phyloP scores from a whole-genome alignment of 352 stramenopile species.

The Thraustochytrium striatum region DNA sequence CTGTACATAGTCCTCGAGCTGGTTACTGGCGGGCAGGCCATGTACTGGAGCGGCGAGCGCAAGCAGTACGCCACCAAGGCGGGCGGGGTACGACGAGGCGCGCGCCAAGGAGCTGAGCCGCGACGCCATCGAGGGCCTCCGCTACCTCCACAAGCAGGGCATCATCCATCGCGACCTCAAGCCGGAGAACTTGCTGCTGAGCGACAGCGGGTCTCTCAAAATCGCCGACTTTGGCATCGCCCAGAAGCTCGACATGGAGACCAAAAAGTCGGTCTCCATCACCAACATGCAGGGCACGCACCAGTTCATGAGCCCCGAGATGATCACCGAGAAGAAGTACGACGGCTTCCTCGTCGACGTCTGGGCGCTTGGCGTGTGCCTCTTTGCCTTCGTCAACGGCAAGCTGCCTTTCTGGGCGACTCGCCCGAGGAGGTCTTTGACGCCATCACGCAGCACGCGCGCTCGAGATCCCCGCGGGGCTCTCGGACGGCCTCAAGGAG shows the following conservation, averaged over 20 bases:
- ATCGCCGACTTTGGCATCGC: conserved; percentile 59
- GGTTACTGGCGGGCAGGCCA: conserved; percentile 72
- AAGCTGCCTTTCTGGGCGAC: conserved; percentile 83
- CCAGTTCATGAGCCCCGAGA: conserved; percentile 60
- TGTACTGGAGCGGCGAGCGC: conserved; percentile 56
- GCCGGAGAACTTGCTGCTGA: conserved; percentile 78
- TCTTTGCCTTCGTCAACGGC: conserved; percentile 93
- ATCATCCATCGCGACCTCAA: conserved; percentile 83
- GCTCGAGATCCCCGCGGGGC: conserved; percentile 54
- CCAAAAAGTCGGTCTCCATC: conserved; percentile 28
- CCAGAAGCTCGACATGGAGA: conserved; percentile 42
- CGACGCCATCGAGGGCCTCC: conserved; percentile 62
- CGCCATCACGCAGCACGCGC: conserved; percentile 70
- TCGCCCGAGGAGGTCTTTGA: conserved; percentile 82
- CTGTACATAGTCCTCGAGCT: conserved; percentile 91
- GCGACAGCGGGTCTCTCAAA: conserved; percentile 60
- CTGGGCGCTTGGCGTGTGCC: conserved; percentile 89
- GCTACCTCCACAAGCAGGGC: conserved; percentile 74
- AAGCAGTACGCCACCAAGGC: conserved; percentile 49
- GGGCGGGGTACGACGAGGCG: conserved; percentile 65
- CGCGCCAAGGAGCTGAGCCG: conserved; percentile 53
- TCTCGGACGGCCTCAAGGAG: conserved; percentile 61
- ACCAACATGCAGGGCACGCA: conserved; percentile 24
- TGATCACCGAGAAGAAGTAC: conserved; percentile 54
- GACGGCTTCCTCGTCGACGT: conserved; percentile 77